Evolutionary conservation across 2,329 filamentous ascomycete genomes (phyloP).

Genomic region (Mycosphaerella sp.): DNA sequence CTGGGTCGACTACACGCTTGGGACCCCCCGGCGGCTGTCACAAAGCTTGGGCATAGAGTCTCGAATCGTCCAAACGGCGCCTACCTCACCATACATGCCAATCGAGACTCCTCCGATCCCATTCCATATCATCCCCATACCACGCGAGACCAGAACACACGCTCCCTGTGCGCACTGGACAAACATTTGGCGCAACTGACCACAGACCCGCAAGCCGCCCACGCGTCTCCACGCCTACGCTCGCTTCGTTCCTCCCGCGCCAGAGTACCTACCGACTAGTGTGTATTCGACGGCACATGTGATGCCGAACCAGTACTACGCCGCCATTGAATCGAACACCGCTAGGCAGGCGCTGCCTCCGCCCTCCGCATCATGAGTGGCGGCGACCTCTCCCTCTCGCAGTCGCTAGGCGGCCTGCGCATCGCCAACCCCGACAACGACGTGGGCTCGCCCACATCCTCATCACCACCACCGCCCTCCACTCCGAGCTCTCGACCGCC

Average conservation of each 20-base stretch:
- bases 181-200: too few species aligned
- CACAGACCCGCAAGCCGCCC: neutral
- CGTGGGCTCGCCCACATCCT: slow-evolving; percentile 19
- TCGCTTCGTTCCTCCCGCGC: slow-evolving; percentile 11
- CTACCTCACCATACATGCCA: neutral
- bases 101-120: neutral
- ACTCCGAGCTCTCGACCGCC: slow-evolving; percentile 13
- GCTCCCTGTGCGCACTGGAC: too few species aligned
- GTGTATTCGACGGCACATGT: neutral
- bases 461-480: slow-evolving; percentile 1
- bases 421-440: slow-evolving; percentile 92
- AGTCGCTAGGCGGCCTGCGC: slow-evolving; percentile 85
- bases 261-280: neutral
- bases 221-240: slow-evolving; percentile 1
- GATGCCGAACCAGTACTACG: slow-evolving; percentile 5
- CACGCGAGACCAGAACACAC: too few species aligned
- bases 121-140: too few species aligned
- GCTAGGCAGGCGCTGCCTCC: slow-evolving; percentile 7
- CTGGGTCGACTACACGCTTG: neutral
- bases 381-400: slow-evolving; percentile 84
- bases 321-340: slow-evolving; percentile 6
- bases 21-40: neutral
- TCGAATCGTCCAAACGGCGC: neutral
- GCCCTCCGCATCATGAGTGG: slow-evolving; percentile 57
- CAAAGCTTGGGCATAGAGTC: neutral